Base-by-base conservation (phyloP, 345 rosid genomes). In the Melaleuca alternifolia region DNA sequence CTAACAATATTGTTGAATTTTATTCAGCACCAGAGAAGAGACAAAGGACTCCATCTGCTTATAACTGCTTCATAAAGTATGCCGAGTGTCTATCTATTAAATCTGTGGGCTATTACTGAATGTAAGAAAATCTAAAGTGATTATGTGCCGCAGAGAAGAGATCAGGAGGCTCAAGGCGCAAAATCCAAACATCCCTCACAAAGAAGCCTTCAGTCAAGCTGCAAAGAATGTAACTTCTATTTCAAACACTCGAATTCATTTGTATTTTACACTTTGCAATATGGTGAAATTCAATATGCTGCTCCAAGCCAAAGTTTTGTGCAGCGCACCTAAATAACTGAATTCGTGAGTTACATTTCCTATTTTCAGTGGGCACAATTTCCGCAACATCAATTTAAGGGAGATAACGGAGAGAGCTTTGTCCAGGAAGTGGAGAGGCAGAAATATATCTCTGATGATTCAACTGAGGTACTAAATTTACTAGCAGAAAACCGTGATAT, bases 41-140 rank as follows among this genome's bases (percentile, higher is more conserved):
- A 86, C 99, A 95, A 89, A 92, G 99, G 92, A 98, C 98, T 89
- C 99, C 99, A 87, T 95, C 99, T 21, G 98, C 99, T 82, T 98
- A 98, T 86, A 96, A 98, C 85, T 89, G 94, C 85, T 98, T 98
- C 94, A 98, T 98, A 93, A 98, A 96, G 99, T 96, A 93, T 92
- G 88, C 53, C 51, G 53, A n/a, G 20, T 57, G 23, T 23, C 44
- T 46, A 18, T 62, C 44, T 8, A 53, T 57, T 16, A 44, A 30
- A 48, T 7, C 48, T 21, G 52, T 37, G 21, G 51, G 30, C 33
- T 86, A 9, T 86, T 53, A 23, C 48, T 0, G 6, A 37, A 18
- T 71, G 33, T 33, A 8, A 37, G 46, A 86, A 51, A 11, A 11
- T 62, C 21, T 59, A 33, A 41, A 37, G 24, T 75, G 20, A 50